A percentile compares a stretch with the other conserved stretches of the same genome.
These are phyloP conservation scores for Tuber indicum DNA, from an alignment of 495 filamentous ascomycete genomes.

Conservation along the genomic window DNA sequence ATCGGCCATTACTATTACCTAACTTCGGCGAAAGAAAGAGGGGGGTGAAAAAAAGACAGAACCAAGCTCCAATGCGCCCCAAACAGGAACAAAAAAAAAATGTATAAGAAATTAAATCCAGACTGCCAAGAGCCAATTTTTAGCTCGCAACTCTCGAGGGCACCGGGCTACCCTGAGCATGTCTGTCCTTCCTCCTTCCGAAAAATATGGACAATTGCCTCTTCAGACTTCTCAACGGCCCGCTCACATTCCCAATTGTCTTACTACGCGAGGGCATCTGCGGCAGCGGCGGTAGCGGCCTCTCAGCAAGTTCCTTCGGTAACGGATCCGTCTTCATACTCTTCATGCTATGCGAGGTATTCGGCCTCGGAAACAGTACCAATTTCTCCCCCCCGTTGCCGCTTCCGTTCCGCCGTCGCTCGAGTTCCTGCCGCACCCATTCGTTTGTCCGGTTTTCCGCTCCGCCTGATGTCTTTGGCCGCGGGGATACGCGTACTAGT, in stretches of 20 bases:
- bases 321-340: slow-evolving; percentile 16
- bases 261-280: slow-evolving; percentile 27
- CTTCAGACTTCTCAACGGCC: slow-evolving; percentile 15
- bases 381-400: slow-evolving; percentile 13
- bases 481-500: neutral
- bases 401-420: slow-evolving; percentile 14
- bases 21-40: neutral
- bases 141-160: neutral
- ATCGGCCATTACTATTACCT: neutral
- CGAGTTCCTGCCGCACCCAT: neutral
- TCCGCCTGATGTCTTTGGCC: neutral
- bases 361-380: slow-evolving; percentile 23
- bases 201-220: slow-evolving; percentile 26
- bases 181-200: slow-evolving; percentile 24
- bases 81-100: neutral
- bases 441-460: neutral
- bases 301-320: slow-evolving; percentile 13
- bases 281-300: slow-evolving; percentile 28
- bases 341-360: slow-evolving; percentile 14
- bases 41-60: neutral
- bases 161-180: neutral
- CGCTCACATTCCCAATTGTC: slow-evolving; percentile 15
- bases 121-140: neutral
- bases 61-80: neutral
- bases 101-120: neutral